Evolutionary conservation across 2,329 filamentous ascomycete species (phyloP).

Genomic region (Mariannaea sp.): DNA sequence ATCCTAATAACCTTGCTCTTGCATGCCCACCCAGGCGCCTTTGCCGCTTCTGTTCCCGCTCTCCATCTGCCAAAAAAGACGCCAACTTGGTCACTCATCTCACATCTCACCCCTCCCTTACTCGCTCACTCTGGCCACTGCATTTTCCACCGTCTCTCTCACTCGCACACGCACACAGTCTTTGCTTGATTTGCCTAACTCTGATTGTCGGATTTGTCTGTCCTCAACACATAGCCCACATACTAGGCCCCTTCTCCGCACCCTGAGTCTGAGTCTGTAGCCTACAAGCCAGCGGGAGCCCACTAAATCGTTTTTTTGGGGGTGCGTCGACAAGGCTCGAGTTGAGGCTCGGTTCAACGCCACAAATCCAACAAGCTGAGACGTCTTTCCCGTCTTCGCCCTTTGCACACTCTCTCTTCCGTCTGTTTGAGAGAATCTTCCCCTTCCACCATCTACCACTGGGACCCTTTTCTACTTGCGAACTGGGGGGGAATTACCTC

Average conservation of each 20-base stretch:
- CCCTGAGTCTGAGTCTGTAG: no score
- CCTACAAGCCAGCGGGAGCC: no score
- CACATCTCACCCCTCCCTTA: slow-evolving; percentile 11
- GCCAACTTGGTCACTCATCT: slow-evolving; percentile 19
- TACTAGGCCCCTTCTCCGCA: slow-evolving; percentile 14
- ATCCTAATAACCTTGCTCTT: neutral
- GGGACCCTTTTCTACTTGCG: neutral
- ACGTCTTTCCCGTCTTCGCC: slow-evolving; percentile 14
- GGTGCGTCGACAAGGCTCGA: slow-evolving; percentile 34
- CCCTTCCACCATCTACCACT: no score
- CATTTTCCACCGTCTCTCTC: slow-evolving; percentile 3
- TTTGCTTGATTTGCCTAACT: no score
- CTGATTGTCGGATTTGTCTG: no score
- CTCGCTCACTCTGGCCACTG: slow-evolving; percentile 15
- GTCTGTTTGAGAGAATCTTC: no score
- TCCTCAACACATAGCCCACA: slow-evolving; percentile 12
- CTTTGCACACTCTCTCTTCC: slow-evolving; percentile 14
- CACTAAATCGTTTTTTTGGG: slow-evolving; percentile 29
- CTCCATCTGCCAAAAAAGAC: neutral
- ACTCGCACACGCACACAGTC: no score
- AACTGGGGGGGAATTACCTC: slow-evolving; percentile 1
- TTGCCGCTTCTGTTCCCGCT: slow-evolving; percentile 9
- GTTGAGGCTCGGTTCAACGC: slow-evolving; percentile 36
- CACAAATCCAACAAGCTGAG: slow-evolving; percentile 33
- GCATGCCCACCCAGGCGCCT: neutral